Evolutionary conservation across 2,329 filamentous ascomycete species (phyloP).

Genomic region (Grosmannia huntii): DNA sequence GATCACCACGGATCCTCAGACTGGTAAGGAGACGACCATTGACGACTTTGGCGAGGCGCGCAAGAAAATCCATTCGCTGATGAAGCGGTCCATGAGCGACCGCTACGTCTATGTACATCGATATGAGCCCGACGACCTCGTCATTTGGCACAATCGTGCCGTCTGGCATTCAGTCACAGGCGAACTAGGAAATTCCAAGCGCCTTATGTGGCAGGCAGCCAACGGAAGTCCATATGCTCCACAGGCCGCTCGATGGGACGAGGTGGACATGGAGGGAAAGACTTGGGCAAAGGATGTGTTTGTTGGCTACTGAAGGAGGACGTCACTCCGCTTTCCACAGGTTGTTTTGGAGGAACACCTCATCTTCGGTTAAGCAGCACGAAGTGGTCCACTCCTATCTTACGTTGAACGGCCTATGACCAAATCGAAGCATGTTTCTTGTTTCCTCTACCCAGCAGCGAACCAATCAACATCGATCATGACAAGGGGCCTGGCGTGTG

Average conservation of each 20-base stretch:
- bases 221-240: neutral
- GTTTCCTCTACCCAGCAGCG: too few species aligned
- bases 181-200: neutral
- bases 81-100: neutral
- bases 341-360: too few species aligned
- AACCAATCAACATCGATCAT: too few species aligned
- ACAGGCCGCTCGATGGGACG: neutral
- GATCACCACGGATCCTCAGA: constrained; percentile 1
- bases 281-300: neutral
- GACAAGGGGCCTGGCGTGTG: too few species aligned
- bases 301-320: too few species aligned
- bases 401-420: too few species aligned
- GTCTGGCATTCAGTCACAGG: constrained; percentile 5
- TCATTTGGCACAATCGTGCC: constrained; percentile 4
- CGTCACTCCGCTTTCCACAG: too few species aligned
- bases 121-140: neutral
- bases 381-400: too few species aligned
- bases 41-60: constrained; percentile 1
- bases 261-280: constrained; percentile 1
- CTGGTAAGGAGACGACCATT: neutral
- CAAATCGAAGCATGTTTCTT: too few species aligned
- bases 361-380: too few species aligned
- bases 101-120: constrained; percentile 3
- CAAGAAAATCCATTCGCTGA: neutral
- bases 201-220: constrained; percentile 4